Evolutionary conservation across 1,284 basidiomycete species (phyloP).

Genomic region (Filobasidium uniguttulatum): DNA sequence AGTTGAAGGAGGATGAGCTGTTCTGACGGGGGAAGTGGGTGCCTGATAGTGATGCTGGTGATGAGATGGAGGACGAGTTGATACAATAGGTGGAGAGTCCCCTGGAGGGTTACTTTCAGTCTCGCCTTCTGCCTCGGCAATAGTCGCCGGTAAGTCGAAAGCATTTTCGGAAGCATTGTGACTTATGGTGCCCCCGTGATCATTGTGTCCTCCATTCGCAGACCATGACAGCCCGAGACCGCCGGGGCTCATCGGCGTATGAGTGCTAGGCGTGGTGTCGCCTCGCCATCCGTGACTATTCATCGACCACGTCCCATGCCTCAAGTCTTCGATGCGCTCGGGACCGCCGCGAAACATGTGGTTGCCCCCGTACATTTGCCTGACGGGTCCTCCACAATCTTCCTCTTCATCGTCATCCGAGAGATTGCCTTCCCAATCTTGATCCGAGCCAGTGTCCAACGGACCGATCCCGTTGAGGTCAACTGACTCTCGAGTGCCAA

Average conservation of each 20-base stretch:
- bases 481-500: not conserved
- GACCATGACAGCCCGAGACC: no score
- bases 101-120: no score
- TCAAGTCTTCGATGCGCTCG: not conserved
- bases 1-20: no score
- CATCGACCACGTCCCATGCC: constrained; percentile 1
- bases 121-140: not conserved
- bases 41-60: no score
- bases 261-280: no score
- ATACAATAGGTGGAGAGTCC: no score
- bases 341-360: not conserved
- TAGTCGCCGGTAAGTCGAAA: not conserved
- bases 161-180: constrained; percentile 2
- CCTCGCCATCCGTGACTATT: not conserved
- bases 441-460: not conserved
- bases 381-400: not conserved
- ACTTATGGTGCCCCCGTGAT: no score
- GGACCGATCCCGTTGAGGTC: not conserved
- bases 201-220: no score
- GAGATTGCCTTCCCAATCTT: constrained; percentile 3
- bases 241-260: no score
- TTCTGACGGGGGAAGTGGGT: no score
- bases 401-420: constrained; percentile 1
- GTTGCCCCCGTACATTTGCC: not conserved
- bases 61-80: no score